These are phyloP conservation scores for Mallotus japonicus DNA, from an alignment of 441 rosid genomes.

Conservation along the genomic window DNA sequence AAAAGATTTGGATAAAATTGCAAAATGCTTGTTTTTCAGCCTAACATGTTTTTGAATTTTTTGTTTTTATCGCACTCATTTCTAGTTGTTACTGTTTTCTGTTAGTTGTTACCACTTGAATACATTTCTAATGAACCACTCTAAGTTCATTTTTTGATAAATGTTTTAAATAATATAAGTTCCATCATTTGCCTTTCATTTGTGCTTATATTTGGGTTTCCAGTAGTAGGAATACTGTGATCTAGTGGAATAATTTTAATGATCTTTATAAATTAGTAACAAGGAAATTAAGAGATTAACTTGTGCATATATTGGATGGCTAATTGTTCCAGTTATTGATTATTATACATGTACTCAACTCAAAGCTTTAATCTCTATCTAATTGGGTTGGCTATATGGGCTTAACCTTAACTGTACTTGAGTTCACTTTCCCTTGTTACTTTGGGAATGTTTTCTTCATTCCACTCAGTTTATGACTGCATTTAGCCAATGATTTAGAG, in stretches of 20 bases:
- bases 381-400: neutral
- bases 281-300: neutral
- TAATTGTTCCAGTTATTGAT: too few relatives aligned
- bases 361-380: neutral
- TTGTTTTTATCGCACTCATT: neutral
- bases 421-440: too few relatives aligned
- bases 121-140: too few relatives aligned
- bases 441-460: neutral
- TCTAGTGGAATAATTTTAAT: neutral
- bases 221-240: neutral
- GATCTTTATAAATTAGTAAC: too few relatives aligned
- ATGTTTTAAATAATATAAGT: neutral
- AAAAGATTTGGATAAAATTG: too few relatives aligned
- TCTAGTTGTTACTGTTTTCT: neutral
- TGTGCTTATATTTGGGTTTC: neutral
- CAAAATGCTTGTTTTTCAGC: neutral
- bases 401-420: too few relatives aligned
- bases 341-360: neutral
- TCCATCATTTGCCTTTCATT: neutral
- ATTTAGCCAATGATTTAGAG: neutral
- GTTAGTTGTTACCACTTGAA: neutral
- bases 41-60: neutral
- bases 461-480: neutral
- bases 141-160: neutral
- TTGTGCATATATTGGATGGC: neutral